Percentiles rank a stretch among this genome's conserved stretches.
These are phyloP conservation scores for Fusarium musae DNA, from an alignment of 2,329 filamentous ascomycete species.

Conservation along the genomic window DNA sequence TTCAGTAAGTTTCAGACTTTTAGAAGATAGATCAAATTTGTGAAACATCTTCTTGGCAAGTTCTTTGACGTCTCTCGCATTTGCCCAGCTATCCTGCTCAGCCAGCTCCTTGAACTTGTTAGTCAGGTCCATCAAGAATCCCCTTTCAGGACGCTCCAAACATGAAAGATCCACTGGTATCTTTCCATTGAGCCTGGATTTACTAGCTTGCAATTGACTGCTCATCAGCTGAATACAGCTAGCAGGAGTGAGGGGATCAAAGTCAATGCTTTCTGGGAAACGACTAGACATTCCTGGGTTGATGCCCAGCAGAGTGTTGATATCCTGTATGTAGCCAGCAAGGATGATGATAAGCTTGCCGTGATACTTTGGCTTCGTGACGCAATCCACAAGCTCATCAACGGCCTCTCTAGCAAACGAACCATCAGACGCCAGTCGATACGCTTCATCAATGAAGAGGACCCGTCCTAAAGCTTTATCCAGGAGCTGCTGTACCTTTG, in stretches of 20 bases:
- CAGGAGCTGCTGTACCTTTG: conserved; percentile 68
- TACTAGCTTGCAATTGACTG: conserved; percentile 53
- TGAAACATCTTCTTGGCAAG: conserved; percentile 63
- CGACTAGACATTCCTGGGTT: conserved; percentile 73
- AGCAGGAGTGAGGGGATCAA: conserved; percentile 56
- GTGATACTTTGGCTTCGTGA: conserved; percentile 66
- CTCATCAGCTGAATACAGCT: conserved; percentile 54
- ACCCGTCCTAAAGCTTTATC: conserved; percentile 73
- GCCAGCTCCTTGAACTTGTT: conserved; percentile 54
- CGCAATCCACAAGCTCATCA: conserved; percentile 63
- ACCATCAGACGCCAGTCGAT: conserved; percentile 62
- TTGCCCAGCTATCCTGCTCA: conserved; percentile 66
- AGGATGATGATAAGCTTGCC: conserved; percentile 73
- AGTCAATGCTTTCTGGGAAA: conserved; percentile 71
- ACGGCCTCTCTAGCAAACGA: conserved; percentile 67
- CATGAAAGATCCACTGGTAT: conserved; percentile 42
- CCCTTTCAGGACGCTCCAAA: conserved; percentile 31
- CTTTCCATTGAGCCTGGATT: conserved; percentile 25
- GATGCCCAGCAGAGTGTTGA: conserved; percentile 68
- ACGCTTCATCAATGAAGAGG: conserved; percentile 79
- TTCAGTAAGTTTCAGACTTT: conserved; percentile 26
- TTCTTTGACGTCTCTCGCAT: conserved; percentile 69
- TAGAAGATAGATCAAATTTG: conserved; percentile 30
- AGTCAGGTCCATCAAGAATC: conserved; percentile 26
- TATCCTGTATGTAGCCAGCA: conserved; percentile 75